A percentile compares a stretch with the other conserved stretches of the same genome.
Evolutionary conservation across 2,329 filamentous ascomycete genomes (phyloP).

Genomic region (Fusarium succisae): DNA sequence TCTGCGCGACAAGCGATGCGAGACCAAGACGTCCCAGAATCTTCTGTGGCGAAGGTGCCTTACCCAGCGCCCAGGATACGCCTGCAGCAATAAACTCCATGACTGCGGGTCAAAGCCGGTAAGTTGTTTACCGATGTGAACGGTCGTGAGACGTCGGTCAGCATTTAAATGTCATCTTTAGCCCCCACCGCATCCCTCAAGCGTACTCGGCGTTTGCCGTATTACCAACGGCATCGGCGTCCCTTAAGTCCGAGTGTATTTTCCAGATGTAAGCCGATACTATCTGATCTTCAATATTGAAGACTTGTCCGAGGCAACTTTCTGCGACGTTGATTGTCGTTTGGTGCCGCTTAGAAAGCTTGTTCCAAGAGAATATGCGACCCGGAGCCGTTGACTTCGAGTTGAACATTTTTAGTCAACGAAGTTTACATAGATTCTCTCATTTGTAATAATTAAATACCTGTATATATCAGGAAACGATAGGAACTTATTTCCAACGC

Average conservation of each 20-base stretch:
- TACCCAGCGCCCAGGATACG: slow-evolving; percentile 8
- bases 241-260: neutral
- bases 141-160: neutral
- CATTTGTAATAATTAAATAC: no score
- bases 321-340: neutral
- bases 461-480: no score
- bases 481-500: accelerated
- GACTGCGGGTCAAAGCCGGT: accelerated
- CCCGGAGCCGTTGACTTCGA: no score
- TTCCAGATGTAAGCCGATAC: neutral
- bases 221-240: neutral
- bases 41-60: neutral
- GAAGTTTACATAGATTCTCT: no score
- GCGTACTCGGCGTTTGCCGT: neutral
- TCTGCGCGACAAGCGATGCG: neutral
- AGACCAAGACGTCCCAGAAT: slow-evolving; percentile 10
- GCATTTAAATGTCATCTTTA: neutral
- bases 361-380: no score
- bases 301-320: neutral
- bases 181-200: neutral
- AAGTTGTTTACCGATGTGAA: neutral
- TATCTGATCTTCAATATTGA: neutral
- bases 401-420: no score
- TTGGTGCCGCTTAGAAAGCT: no score
- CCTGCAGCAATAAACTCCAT: slow-evolving; percentile 32